Evolutionary conservation across 176 grass and related monocot species (phyloP), one percentile per base, ranked within the genome.

Genomic region (Oryza australiensis): DNA sequence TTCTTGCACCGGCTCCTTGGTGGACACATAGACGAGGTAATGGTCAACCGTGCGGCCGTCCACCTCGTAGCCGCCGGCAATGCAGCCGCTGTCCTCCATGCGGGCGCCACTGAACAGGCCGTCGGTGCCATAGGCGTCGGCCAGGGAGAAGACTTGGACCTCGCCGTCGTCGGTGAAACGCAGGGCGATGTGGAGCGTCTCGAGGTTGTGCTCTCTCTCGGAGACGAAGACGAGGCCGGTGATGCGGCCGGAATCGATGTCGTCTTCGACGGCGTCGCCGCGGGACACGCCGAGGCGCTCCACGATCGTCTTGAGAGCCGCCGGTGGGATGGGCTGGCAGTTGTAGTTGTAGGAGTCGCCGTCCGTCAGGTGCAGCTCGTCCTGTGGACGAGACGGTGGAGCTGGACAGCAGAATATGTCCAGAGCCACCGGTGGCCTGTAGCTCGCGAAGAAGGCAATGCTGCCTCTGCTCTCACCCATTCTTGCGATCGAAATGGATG

Each of bases 31-130:
- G 5, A 88, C 13, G 51, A 88, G 73, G 37, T 26, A 80, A 48
- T 80, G 84, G 78, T 66, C 76, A 29, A 32, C 29, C 0, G 38
- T 73, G 49, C 26, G 26, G 41, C 24, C 28, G 1, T 20, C 66
- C 26, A 80, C 49, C 8, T 33, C 9, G 53, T 74, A 90, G 28
- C 78, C 79, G 2, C 84, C 79, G 0, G 27, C 84, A 38, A 90
- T 68, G 73, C 83, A 83, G 30, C 83, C 83, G 15, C 38, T 86
- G 73, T 90, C 88, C 63, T 83, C 88, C 43, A 90, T n/a, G 12
- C 73, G 66, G 3, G 79, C 40, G 5, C 73, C 79, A 23, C 48
- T 7, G n/a, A 90, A 90, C 29, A 16, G 24, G 10, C 51, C 51
- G 5, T 64, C 15, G 0, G 22, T 2, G 14, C 73, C 84, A 6